These are phyloP conservation scores for Oryza glumipatula DNA, from an alignment of 176 grass and related monocot species.

Conservation along the genomic window DNA sequence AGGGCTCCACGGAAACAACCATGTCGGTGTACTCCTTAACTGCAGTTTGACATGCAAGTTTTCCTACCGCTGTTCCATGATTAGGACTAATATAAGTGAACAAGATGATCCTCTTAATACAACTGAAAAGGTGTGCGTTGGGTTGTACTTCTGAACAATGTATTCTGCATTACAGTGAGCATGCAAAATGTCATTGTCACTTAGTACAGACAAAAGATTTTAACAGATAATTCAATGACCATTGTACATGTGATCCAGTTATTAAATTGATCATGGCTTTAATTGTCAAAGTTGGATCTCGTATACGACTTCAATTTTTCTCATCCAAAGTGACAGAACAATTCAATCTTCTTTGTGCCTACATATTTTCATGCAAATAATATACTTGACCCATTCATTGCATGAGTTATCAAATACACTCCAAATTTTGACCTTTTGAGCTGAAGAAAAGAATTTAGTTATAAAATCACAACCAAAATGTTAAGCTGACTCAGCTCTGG, in stretches of 20 bases:
- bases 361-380: neutral
- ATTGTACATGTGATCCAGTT: neutral
- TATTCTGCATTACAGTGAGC: neutral
- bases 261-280: neutral
- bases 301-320: neutral
- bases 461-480: constrained; percentile 5
- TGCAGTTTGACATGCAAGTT: constrained; percentile 20
- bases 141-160: neutral
- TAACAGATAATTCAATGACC: neutral
- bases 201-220: neutral
- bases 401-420: neutral
- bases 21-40: neutral
- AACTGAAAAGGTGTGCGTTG: neutral
- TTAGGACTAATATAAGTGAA: neutral
- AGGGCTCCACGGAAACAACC: neutral
- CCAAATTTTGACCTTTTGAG: neutral
- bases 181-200: neutral
- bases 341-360: neutral
- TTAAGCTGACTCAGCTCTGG: neutral
- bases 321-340: neutral
- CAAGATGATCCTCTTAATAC: neutral
- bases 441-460: neutral
- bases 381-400: neutral
- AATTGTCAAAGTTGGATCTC: neutral
- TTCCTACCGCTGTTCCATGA: neutral